Percentiles rank a stretch among this genome's conserved stretches.
These are phyloP conservation scores for Camelina hispida DNA, from an alignment of 345 rosid genomes.

Conservation along the genomic window DNA sequence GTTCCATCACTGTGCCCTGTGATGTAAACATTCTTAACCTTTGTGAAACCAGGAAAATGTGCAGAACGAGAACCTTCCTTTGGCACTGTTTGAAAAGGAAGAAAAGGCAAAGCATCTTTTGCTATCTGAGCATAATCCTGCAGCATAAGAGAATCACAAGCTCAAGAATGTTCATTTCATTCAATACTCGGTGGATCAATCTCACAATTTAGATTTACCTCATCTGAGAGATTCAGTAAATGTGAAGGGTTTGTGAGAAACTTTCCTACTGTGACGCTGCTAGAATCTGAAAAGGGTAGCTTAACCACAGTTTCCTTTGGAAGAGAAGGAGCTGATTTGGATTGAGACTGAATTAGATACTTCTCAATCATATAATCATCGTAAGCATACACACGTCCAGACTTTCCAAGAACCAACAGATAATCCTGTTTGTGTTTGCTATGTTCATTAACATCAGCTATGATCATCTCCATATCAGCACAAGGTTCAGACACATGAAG, in stretches of 20 bases:
- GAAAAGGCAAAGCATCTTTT: slow-evolving; percentile 59
- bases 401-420: slow-evolving; percentile 75
- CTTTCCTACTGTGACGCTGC: slow-evolving; percentile 60
- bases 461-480: slow-evolving; percentile 71
- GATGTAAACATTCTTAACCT: slow-evolving; percentile 75
- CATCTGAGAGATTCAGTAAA: slow-evolving; percentile 55
- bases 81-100: slow-evolving; percentile 58
- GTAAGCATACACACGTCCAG: slow-evolving; percentile 74
- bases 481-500: slow-evolving; percentile 80
- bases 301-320: slow-evolving; percentile 73
- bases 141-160: slow-evolving; percentile 35
- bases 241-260: slow-evolving; percentile 56
- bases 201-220: slow-evolving; percentile 56
- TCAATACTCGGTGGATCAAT: neutral
- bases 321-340: slow-evolving; percentile 73
- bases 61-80: slow-evolving; percentile 56
- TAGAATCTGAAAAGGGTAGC: slow-evolving; percentile 69
- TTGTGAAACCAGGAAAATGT: slow-evolving; percentile 68
- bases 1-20: slow-evolving; percentile 90
- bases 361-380: slow-evolving; percentile 82
- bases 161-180: neutral
- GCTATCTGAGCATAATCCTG: slow-evolving; percentile 66
- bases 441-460: slow-evolving; percentile 59
- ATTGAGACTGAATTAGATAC: slow-evolving; percentile 78
- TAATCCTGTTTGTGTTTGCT: slow-evolving; percentile 62